phyloP scores from a whole-genome alignment of 768 basidiomycete genomes.

The Galerina marginata region DNA sequence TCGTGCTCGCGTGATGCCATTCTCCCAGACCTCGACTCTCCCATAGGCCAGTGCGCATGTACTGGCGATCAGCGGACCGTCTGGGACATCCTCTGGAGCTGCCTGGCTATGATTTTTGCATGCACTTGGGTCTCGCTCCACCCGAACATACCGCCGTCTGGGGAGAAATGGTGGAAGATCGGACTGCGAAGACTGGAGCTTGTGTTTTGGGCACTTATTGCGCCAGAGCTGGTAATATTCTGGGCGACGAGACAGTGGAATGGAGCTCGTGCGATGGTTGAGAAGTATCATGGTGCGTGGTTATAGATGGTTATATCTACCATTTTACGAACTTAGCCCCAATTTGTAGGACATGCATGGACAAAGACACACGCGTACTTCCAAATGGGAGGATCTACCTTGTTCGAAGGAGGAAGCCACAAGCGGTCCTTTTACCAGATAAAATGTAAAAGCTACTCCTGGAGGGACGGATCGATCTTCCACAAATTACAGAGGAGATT shows the following conservation, averaged over 20 bases:
- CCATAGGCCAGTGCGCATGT: too few relatives aligned
- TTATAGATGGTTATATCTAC: too few relatives aligned
- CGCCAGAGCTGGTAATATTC: not conserved
- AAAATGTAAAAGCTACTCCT: not conserved
- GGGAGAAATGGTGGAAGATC: not conserved
- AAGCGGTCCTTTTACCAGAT: not conserved
- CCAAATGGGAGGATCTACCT: not conserved
- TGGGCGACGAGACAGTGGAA: constrained; percentile 1
- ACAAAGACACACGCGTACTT: too few relatives aligned
- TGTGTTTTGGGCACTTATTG: not conserved
- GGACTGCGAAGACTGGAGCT: not conserved
- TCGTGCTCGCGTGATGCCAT: too few relatives aligned
- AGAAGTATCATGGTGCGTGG: too few relatives aligned
- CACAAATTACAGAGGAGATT: too few relatives aligned
- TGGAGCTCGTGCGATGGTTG: not conserved
- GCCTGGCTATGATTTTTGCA: not conserved
- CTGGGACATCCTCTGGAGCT: not conserved
- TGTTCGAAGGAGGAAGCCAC: not conserved
- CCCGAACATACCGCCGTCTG: not conserved
- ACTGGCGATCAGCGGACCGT: too few relatives aligned
- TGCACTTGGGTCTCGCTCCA: not conserved
- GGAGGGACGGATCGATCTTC: too few relatives aligned
- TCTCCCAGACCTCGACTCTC: too few relatives aligned
- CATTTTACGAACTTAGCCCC: too few relatives aligned
- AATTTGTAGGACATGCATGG: too few relatives aligned